Conservation (phyloP, 768 basidiomycete genomes). For the Macrolepiota dolichaula region DNA sequence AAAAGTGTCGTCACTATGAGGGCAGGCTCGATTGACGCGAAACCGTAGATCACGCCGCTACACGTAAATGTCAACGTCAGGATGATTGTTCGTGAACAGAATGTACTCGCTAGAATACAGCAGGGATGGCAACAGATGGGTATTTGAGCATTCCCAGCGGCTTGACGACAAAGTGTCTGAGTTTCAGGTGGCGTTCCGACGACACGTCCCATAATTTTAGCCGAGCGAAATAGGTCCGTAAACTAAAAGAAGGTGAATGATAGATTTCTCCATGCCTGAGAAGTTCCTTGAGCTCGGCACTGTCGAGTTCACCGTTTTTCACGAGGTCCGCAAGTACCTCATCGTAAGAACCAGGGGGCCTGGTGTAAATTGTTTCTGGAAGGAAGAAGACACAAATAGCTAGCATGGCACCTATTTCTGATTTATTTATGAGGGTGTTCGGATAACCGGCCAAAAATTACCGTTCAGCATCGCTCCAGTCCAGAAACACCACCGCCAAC, state of each 20-base stretch:
- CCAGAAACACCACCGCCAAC: constrained; percentile 46
- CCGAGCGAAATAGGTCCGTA: constrained; percentile 23
- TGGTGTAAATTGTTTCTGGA: constrained; percentile 39
- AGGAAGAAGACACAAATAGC: constrained; percentile 32
- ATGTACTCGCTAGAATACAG: constrained; percentile 29
- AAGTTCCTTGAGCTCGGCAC: constrained; percentile 9
- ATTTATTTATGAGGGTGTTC: constrained; percentile 1
- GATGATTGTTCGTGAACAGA: not conserved
- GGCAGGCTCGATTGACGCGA: constrained; percentile 37
- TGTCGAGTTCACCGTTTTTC: constrained; percentile 13
- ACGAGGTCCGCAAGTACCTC: constrained; percentile 7
- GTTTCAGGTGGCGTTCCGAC: constrained; percentile 21
- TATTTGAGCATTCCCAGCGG: constrained; percentile 36
- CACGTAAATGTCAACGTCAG: not conserved
- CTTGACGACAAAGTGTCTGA: constrained; percentile 27
- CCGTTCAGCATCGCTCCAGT: constrained; percentile 39
- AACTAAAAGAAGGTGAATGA: constrained; percentile 23
- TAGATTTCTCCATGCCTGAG: constrained; percentile 18
- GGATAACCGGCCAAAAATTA: not conserved
- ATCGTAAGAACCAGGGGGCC: constrained; percentile 18
- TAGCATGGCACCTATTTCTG: constrained; percentile 23
- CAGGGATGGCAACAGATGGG: constrained; percentile 36
- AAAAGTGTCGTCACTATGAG: constrained; percentile 35
- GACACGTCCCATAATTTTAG: constrained; percentile 30
- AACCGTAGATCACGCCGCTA: constrained; percentile 34